Evolutionary conservation across 148 eudicot species (phyloP), one percentile per base, ranked within the genome.

Genomic region (Limonium bicolor): DNA sequence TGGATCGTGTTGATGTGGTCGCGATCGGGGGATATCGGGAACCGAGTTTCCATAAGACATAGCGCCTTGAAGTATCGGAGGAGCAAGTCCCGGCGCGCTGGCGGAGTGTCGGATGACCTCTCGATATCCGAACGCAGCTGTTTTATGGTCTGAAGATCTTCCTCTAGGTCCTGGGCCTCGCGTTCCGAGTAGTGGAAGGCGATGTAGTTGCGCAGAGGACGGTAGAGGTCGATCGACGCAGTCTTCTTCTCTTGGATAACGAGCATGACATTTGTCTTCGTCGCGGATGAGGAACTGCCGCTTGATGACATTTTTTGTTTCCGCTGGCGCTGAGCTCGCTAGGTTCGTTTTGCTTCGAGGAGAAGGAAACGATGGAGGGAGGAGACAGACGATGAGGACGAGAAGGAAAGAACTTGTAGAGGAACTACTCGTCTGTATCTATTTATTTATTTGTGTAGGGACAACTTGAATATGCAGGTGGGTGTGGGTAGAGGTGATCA

Each of bases 111-210:
- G 34, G 70, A 22, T 41, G 72, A 45, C 25, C 69, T 73, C 14
- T 73, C 79, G 55, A 78, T 39, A 9, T 70, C 71, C 39, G 78
- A 23, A 2, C 96, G 84, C 35, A 72, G 60, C 2, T 64, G 54
- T 17, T 86, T 86, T 16, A 82, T 59, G 64, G 96, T 78, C 43
- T 86, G 66, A 64, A 86, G 85, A 55, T 86, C 96, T 63, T 86
- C 87, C 20, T 86, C 96, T 32, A 86, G 63, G 57, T 54, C 60
- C 37, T 78, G 94, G 2, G 94, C 94, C 31, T 83, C 76, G 56
- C 78, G 88, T 18, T 86, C 87, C 20, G 93, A 82, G 74, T 86
- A 86, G 25, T 70, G 69, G 65, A 54, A 56, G 50, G 54, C 74
- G 41, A 86, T 69, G 79, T 70, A 78, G 63, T 86, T 78, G 48